Base-by-base conservation (phyloP, 225 moss, liverwort and hornwort genomes). In the Physcomitrellopsis africana region DNA sequence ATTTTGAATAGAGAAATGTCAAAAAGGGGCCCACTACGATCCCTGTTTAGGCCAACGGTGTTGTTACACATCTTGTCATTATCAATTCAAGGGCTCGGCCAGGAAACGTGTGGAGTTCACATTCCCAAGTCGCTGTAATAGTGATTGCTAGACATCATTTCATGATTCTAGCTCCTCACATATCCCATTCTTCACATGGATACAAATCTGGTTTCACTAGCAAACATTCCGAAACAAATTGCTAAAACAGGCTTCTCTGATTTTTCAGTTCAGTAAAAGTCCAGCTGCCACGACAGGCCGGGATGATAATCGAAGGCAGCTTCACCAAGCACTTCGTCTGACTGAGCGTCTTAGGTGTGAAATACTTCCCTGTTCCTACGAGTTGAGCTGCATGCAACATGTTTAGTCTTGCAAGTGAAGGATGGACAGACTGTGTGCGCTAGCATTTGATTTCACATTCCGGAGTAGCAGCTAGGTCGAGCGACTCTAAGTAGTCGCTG, bases 61-160 rank as follows among this genome's bases (percentile, higher is more conserved):
- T 58, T 72, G 64, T 66, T 67, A 51, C 66, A 65, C 68, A 70
- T 83, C 86, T 83, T 86, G 78, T 86, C 83, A 81, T 78, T 54
- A 61, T 65, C 47, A 18, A 67, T 86, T 86, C 72, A 86, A 86
- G 86, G 86, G 86, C 83, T 83, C 83, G 72, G 80, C 83, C 80
- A 75, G 57, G 60, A 81, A 73, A 47, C 56, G 45, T 37, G 62
- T 45, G 32, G 32, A 26, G 47, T 14, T 10, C 65, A 66, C 76
- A 79, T 78, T 65, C 72, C 47, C 45, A 51, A 71, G 78, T 75
- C 86, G 81, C 76, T 61, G 59, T 7, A 49, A 73, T 24, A 57
- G 42, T 52, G 63, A 48, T 64, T 68, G 63, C 61, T 64, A 37
- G 37, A 42, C 77, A 58, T 45, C 41, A 56, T 71, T 62, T 53